Conservation (phyloP, 2,329 filamentous ascomycete genomes). For the Aspergillus pseudoterreus region DNA sequence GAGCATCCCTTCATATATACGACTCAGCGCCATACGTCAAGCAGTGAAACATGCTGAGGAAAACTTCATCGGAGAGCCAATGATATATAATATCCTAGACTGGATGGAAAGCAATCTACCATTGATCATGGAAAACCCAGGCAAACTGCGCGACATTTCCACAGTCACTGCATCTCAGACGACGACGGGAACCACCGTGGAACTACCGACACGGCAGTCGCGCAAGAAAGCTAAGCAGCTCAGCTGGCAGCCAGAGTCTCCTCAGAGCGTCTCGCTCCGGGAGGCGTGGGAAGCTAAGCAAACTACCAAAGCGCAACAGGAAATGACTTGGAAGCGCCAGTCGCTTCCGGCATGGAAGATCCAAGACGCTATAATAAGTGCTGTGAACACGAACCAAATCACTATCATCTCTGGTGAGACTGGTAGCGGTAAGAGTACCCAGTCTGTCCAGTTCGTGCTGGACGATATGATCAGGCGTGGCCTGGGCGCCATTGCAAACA, state of each 20-base stretch:
- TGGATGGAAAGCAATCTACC: conserved; percentile 87
- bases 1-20: conserved; percentile 83
- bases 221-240: conserved; percentile 55
- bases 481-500: conserved; percentile 75
- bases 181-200: conserved; percentile 11
- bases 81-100: conserved; percentile 85
- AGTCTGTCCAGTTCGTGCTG: conserved; percentile 92
- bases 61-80: conserved; percentile 75
- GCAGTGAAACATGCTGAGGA: conserved; percentile 67
- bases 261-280: conserved; percentile 56
- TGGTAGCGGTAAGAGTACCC: conserved; percentile 93
- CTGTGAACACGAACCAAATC: conserved; percentile 75
- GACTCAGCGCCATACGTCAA: conserved; percentile 79
- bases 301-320: conserved; percentile 60
- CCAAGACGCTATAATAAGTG: conserved; percentile 69
- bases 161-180: conserved; percentile 60
- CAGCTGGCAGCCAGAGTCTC: conserved; percentile 58
- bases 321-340: conserved; percentile 70
- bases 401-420: conserved; percentile 97
- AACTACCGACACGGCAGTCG: conserved; percentile 25
- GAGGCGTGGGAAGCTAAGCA: conserved; percentile 68
- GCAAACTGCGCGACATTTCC: conserved; percentile 78
- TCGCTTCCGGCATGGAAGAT: conserved; percentile 84
- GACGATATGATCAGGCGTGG: conserved; percentile 80
- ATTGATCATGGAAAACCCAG: conserved; percentile 77